phyloP scores from a whole-genome alignment of 768 basidiomycete species.

The Pulveroboletus sp. region DNA sequence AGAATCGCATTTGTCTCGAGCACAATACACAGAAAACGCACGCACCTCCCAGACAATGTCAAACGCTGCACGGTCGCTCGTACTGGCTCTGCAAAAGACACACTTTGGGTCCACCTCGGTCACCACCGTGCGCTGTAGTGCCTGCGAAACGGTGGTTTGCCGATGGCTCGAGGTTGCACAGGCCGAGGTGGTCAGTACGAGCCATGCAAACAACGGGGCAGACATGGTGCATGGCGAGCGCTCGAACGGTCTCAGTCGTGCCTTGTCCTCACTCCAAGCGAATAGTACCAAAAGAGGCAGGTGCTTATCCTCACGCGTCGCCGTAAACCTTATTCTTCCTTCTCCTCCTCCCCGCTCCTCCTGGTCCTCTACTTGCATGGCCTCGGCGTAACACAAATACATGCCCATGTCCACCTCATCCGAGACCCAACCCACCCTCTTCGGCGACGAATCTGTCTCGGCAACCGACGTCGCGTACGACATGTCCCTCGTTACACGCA shows the following conservation, averaged over 20 bases:
- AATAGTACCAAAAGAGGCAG: too few species aligned
- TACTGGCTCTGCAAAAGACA: constrained; percentile 44
- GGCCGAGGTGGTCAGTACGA: neutral
- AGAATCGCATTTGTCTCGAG: neutral
- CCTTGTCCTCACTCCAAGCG: too few species aligned
- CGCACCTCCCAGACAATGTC: constrained; percentile 49
- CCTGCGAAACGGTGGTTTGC: neutral
- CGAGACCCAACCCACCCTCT: constrained; percentile 27
- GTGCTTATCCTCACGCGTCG: too few species aligned
- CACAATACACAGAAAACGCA: neutral
- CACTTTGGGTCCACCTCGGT: constrained; percentile 6
- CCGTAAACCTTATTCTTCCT: too few species aligned
- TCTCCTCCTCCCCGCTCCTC: too few species aligned
- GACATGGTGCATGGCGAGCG: neutral
- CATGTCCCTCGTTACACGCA: too few species aligned
- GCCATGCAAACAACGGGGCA: constrained; percentile 9
- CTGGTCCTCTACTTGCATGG: too few species aligned
- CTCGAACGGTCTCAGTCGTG: neutral
- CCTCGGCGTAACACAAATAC: too few species aligned
- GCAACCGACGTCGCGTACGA: constrained; percentile 13
- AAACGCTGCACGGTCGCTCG: constrained; percentile 38
- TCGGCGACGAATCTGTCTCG: constrained; percentile 22
- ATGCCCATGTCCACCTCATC: constrained; percentile 34
- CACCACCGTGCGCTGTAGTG: neutral
- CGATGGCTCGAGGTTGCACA: neutral